Evolutionary conservation across 176 grass and related monocot species (phyloP).

Genomic region (Oryza meyeriana): DNA sequence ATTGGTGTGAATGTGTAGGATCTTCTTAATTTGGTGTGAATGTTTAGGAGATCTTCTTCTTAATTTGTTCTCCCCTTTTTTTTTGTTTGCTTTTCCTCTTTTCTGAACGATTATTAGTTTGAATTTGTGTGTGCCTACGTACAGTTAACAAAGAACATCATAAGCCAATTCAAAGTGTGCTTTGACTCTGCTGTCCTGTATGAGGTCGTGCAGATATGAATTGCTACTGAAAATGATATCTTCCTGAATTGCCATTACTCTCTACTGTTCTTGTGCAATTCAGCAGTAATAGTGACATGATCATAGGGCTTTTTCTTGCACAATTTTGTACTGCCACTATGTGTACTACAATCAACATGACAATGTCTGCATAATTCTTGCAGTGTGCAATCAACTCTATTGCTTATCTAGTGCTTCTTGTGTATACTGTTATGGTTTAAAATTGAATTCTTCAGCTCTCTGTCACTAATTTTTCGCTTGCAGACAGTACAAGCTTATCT

Average conservation of each 20-base stretch:
- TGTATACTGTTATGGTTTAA: background rate
- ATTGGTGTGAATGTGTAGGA: background rate
- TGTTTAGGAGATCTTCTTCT: no score
- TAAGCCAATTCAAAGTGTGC: background rate
- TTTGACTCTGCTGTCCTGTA: background rate
- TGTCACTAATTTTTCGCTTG: background rate
- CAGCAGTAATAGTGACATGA: background rate
- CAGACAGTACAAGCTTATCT: background rate
- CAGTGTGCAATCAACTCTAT: no score
- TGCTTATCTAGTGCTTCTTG: background rate
- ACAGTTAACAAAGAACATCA: conserved; percentile 29
- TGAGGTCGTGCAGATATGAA: no score
- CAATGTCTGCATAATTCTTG: background rate
- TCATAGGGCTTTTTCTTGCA: background rate
- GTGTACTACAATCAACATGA: no score
- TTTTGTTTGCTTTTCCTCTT: background rate
- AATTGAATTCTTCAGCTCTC: background rate
- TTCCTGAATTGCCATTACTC: background rate
- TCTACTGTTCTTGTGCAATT: background rate
- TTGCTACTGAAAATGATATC: background rate
- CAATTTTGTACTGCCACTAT: background rate
- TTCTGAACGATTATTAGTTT: background rate
- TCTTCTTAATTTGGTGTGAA: no score
- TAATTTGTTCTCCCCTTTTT: background rate
- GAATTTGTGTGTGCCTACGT: conserved; percentile 5